Conservation (phyloP, 2,329 filamentous ascomycete genomes). For the Aspergillus pseudoviridinutans region DNA sequence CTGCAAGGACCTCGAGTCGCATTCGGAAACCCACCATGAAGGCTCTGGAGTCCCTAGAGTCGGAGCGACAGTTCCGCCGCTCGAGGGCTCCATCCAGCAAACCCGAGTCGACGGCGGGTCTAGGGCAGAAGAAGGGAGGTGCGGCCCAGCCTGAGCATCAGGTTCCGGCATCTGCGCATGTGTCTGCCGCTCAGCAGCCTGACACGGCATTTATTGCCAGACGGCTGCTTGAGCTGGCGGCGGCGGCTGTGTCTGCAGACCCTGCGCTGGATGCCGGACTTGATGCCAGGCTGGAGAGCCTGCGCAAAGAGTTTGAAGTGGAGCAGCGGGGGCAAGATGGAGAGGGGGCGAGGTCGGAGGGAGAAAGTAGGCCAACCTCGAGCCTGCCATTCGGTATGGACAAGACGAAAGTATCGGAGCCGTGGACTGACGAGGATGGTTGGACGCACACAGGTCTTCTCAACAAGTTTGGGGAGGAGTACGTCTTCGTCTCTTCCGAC, state of each 20-base stretch:
- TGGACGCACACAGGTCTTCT: conserved; percentile 28
- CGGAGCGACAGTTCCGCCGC: conserved; percentile 16
- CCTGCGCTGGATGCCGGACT: conserved; percentile 9
- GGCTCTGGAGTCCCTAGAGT: conserved; percentile 17
- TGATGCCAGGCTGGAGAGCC: conserved; percentile 13
- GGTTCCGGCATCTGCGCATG: neutral
- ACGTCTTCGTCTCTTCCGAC: conserved; percentile 19
- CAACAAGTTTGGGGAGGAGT: conserved; percentile 28
- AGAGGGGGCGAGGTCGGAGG: conserved; percentile 1
- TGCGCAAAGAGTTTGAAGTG: conserved; percentile 9
- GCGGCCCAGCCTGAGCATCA: neutral
- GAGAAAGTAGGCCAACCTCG: conserved; percentile 12
- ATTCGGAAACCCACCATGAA: conserved; percentile 20
- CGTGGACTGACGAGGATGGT: conserved; percentile 27
- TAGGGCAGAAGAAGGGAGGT: neutral
- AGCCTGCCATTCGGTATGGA: conserved; percentile 12
- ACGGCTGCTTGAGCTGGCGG: conserved; percentile 14
- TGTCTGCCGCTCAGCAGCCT: neutral
- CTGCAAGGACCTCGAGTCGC: conserved; percentile 14
- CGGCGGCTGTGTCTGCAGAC: conserved; percentile 11
- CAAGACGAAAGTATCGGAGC: conserved; percentile 14
- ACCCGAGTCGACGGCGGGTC: neutral
- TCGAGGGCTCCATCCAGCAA: conserved; percentile 11
- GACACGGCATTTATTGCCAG: conserved; percentile 8
- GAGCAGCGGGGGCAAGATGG: neutral